Percentiles rank a stretch among this genome's conserved stretches.
These are phyloP conservation scores for Euphrasia arctica DNA, from an alignment of 305 asterid species.

Conservation along the genomic window DNA sequence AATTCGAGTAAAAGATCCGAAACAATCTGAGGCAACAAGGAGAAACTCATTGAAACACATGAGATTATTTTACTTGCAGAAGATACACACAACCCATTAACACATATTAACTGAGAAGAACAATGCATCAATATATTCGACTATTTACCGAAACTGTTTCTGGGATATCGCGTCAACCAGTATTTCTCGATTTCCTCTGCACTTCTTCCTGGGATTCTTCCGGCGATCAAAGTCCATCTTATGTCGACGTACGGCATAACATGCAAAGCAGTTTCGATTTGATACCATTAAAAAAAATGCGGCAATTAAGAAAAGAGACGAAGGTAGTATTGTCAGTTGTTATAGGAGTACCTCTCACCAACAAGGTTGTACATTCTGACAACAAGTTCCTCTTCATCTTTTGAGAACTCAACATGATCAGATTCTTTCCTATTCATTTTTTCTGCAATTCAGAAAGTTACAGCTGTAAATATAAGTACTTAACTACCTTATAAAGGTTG, in stretches of 20 bases:
- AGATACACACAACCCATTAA: neutral
- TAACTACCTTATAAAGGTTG: too few species aligned
- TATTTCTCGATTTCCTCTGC: constrained; percentile 42
- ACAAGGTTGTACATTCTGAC: constrained; percentile 41
- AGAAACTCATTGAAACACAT: too few species aligned
- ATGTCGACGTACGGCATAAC: neutral
- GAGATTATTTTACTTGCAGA: neutral
- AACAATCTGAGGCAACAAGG: too few species aligned
- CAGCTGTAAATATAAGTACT: neutral
- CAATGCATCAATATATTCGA: neutral
- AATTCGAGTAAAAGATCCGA: too few species aligned
- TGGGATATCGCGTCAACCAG: constrained; percentile 28
- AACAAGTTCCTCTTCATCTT: constrained; percentile 37
- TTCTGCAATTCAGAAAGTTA: constrained; percentile 23
- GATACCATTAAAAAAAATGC: neutral
- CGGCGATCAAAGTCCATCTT: constrained; percentile 62
- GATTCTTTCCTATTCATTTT: constrained; percentile 16
- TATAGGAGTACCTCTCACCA: constrained; percentile 35
- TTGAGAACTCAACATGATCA: constrained; percentile 23
- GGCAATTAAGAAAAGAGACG: neutral
- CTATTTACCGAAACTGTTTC: neutral
- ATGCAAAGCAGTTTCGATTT: neutral
- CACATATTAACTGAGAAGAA: neutral
- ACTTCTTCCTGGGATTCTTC: constrained; percentile 50
- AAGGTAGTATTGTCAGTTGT: neutral